These are phyloP conservation scores for Nakaseomyces glabratus DNA, from an alignment of 1,139 yeast genomes.

Conservation along the genomic window DNA sequence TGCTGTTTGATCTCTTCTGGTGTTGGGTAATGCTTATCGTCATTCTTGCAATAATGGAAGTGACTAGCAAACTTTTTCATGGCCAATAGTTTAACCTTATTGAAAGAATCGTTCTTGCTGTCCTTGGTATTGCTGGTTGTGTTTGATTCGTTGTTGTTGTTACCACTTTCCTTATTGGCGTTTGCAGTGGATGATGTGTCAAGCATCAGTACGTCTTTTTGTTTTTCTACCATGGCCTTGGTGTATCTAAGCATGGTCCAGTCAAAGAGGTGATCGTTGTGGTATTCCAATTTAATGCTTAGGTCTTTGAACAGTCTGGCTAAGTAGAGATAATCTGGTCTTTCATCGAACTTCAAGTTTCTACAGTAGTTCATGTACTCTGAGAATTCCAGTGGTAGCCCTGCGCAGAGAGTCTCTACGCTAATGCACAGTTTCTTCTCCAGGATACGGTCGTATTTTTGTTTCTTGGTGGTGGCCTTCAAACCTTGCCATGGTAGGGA, in stretches of 20 bases:
- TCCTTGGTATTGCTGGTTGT: slow-evolving; percentile 14
- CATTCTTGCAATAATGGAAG: slow-evolving; percentile 29
- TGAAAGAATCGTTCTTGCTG: slow-evolving; percentile 27
- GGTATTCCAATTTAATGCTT: slow-evolving; percentile 79
- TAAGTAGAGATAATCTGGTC: slow-evolving; percentile 87
- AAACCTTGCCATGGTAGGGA: slow-evolving; percentile 98
- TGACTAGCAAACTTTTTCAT: slow-evolving; percentile 31
- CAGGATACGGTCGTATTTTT: slow-evolving; percentile 92
- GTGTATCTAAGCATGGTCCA: slow-evolving; percentile 90
- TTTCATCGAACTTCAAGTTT: slow-evolving; percentile 87
- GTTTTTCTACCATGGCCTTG: slow-evolving; percentile 40
- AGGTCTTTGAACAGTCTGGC: slow-evolving; percentile 86
- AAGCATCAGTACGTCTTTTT: slow-evolving; percentile 19
- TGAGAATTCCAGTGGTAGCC: slow-evolving; percentile 84
- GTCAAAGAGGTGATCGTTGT: slow-evolving; percentile 91
- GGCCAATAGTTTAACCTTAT: slow-evolving; percentile 28
- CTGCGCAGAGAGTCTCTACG: slow-evolving; percentile 79
- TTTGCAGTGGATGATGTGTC: slow-evolving; percentile 10
- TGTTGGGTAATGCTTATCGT: slow-evolving; percentile 30
- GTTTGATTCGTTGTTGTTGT: slow-evolving; percentile 11
- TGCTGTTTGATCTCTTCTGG: slow-evolving; percentile 31
- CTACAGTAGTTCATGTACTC: slow-evolving; percentile 85
- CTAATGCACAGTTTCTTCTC: slow-evolving; percentile 94
- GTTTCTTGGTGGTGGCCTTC: slow-evolving; percentile 94
- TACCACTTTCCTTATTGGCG: slow-evolving; percentile 10